Evolutionary conservation across 768 basidiomycete species (phyloP), one percentile per base, ranked within the genome.

Genomic region (Coprinopsis strossmayeri): DNA sequence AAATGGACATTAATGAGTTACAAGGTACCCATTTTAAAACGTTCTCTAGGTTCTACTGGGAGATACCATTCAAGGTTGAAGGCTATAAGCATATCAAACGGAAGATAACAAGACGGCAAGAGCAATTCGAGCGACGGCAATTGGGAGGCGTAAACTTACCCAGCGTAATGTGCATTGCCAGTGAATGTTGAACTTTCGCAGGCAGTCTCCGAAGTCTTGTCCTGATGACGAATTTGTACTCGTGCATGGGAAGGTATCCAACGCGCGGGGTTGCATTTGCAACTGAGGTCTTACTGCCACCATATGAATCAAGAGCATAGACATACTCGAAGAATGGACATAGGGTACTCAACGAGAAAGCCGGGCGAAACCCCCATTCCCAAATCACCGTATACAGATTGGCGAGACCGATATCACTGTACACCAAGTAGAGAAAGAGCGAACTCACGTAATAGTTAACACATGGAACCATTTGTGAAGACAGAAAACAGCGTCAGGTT

Each of bases 381-480:
- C 35, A 38, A 38, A 38, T 5, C 35, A 11, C 17, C 5, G n/a
- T 5, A 38, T 38, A 38, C 35, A 11, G 35, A 18, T 18, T 11
- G 11, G 10, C 35, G 55, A 57, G 63, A 60, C 61, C 32, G 62
- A 62, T 77, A 77, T 72, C 64, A 73, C 77, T 68, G 32, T 73
- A 71, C 59, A 67, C 63, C 64, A 65, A 64, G 62, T 59, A 58
- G 61, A 70, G 64, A 72, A 74, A 66, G 66, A 71, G 57, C 71
- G 71, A 78, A 79, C 77, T 80, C 77, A 79, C 78, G 71, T 66
- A 43, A 43, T 25, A 26, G 42, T 26, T 40, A 50, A 43, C 32
- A 45, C 43, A 45, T 45, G 26, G 12, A 42, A 13, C 37, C 37
- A 18, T 9, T 32, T 32, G 35, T 5, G 17, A 27, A 27, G 43